A percentile compares a stretch with the other conserved stretches of the same genome.
phyloP scores from a whole-genome alignment of 441 rosid species.

The Gossypium aridum region DNA sequence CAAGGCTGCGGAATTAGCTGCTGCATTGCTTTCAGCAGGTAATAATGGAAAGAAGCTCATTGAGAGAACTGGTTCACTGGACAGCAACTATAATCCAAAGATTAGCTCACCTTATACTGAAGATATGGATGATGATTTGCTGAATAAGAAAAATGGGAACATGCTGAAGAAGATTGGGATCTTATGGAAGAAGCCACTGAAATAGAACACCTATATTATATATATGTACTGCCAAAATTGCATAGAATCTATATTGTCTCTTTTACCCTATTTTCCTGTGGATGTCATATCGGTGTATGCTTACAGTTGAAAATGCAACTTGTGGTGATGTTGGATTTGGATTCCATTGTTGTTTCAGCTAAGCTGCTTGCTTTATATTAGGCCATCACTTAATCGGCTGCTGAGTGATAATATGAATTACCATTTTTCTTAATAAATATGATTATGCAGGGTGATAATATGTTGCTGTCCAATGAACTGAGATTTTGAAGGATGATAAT shows the following conservation, averaged over 20 bases:
- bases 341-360: neutral
- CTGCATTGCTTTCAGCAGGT: conserved; percentile 55
- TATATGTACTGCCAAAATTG: neutral
- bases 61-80: conserved; percentile 45
- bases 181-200: conserved; percentile 68
- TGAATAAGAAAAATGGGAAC: conserved; percentile 65
- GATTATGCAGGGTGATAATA: neutral
- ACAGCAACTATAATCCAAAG: conserved; percentile 35
- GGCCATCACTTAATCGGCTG: neutral
- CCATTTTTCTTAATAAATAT: neutral
- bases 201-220: conserved; percentile 26
- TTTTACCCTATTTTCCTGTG: neutral
- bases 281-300: neutral
- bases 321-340: neutral
- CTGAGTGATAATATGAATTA: neutral
- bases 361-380: conserved; percentile 2
- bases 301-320: neutral
- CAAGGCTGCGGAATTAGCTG: conserved; percentile 78
- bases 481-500: no score
- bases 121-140: conserved; percentile 40
- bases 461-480: no score
- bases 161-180: conserved; percentile 72
- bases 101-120: conserved; percentile 43
- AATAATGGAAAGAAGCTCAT: conserved; percentile 46
- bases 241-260: neutral